Conservation (phyloP, 495 filamentous ascomycete genomes). For the Choiromyces venosus region DNA sequence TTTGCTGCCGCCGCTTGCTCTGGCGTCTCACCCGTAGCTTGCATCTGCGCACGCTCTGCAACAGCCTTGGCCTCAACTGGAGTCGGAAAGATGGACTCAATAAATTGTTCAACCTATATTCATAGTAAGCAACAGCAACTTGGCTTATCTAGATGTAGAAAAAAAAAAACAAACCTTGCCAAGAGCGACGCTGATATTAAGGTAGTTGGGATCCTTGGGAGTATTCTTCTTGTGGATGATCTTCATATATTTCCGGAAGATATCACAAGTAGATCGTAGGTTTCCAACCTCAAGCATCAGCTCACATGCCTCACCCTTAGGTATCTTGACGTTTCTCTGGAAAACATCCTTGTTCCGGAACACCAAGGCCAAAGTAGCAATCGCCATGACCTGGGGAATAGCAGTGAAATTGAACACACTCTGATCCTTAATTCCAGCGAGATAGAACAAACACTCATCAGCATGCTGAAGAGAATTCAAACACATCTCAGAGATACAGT, state of each 20-base stretch:
- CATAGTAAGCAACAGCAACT: conserved; percentile 27
- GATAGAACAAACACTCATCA: conserved; percentile 93
- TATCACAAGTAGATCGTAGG: conserved; percentile 66
- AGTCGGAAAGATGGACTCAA: conserved; percentile 86
- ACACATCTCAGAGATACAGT: conserved; percentile 92
- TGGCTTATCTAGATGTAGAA: conserved; percentile 8
- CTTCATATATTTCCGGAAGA: conserved; percentile 69
- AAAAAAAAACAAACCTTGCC: conserved; percentile 61
- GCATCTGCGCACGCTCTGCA: conserved; percentile 33
- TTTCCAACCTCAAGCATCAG: conserved; percentile 92
- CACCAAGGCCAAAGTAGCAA: conserved; percentile 83
- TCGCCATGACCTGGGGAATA: conserved; percentile 97
- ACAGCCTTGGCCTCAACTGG: conserved; percentile 52
- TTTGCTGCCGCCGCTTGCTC: conserved; percentile 46
- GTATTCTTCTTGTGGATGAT: conserved; percentile 92
- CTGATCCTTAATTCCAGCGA: conserved; percentile 91
- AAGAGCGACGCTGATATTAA: conserved; percentile 86
- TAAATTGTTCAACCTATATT: conserved; percentile 87
- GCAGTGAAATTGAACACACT: conserved; percentile 99
- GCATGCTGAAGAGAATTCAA: conserved; percentile 79
- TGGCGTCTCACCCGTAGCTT: conserved; percentile 42
- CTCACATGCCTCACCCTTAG: conserved; percentile 85
- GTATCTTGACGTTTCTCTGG: conserved; percentile 87
- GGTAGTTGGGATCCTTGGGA: conserved; percentile 85
- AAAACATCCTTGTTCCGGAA: conserved; percentile 91